Percentiles rank a stretch among this genome's conserved stretches.
phyloP scores from a whole-genome alignment of 1,284 basidiomycete genomes.

The Ustilago tritici region DNA sequence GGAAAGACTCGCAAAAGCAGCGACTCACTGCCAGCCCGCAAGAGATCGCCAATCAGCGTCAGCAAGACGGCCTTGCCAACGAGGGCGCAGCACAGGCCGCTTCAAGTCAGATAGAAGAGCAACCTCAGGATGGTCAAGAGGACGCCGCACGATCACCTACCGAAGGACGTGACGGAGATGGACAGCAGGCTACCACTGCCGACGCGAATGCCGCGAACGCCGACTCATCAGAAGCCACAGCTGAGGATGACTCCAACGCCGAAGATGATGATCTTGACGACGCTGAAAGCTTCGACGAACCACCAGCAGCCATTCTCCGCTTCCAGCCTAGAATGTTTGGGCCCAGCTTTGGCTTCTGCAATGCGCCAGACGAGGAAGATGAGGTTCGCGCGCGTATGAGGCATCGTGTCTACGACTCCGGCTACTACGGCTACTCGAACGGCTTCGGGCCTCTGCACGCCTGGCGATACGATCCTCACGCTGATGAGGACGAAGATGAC shows the following conservation, averaged over 20 bases:
- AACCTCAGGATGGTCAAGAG: background rate
- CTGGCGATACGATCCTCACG: constrained; percentile 22
- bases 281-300: constrained; percentile 38
- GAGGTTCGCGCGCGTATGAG: constrained; percentile 40
- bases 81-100: constrained; percentile 22
- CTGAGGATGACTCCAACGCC: background rate
- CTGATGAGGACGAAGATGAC: background rate
- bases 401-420: constrained; percentile 47
- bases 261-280: constrained; percentile 9
- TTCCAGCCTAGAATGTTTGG: constrained; percentile 37
- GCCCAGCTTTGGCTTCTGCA: constrained; percentile 48
- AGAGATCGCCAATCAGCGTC: constrained; percentile 35
- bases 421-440: constrained; percentile 44
- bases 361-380: constrained; percentile 40
- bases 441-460: constrained; percentile 42
- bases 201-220: background rate
- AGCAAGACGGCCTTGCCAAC: constrained; percentile 21
- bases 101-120: background rate
- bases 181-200: background rate
- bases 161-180: background rate
- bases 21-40: constrained; percentile 42
- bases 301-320: constrained; percentile 34
- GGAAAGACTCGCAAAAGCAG: constrained; percentile 45
- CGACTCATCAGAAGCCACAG: background rate
- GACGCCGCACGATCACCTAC: background rate